phyloP scores from a whole-genome alignment of 495 filamentous ascomycete species.

The Penicilliopsis zonata region DNA sequence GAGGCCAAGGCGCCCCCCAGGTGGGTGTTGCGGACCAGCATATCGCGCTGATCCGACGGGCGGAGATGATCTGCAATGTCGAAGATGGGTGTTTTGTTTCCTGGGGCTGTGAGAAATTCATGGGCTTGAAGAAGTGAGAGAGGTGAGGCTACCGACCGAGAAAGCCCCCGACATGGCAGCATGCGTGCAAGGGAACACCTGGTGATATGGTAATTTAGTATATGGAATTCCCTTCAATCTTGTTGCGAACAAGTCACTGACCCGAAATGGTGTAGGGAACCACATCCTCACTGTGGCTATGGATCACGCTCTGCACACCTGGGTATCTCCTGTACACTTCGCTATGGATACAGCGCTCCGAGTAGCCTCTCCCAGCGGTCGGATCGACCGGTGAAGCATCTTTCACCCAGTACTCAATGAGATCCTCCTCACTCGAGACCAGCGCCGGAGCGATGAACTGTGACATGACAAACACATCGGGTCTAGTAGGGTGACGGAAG shows the following conservation, averaged over 20 bases:
- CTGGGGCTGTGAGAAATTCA: too few relatives aligned
- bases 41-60: conserved; percentile 15
- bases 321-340: conserved; percentile 35
- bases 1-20: conserved; percentile 20
- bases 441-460: conserved; percentile 30
- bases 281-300: conserved; percentile 35
- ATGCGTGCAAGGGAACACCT: conserved; percentile 23
- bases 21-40: conserved; percentile 25
- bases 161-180: conserved; percentile 38
- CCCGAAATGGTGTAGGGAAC: conserved; percentile 28
- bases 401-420: conserved; percentile 29
- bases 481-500: conserved; percentile 28
- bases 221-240: too few relatives aligned
- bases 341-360: conserved; percentile 40
- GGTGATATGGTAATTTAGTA: too few relatives aligned
- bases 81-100: conserved; percentile 16
- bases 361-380: conserved; percentile 17
- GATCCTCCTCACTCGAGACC: conserved; percentile 26
- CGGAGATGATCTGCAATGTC: conserved; percentile 17
- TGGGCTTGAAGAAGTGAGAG: too few relatives aligned
- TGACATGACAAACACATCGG: conserved; percentile 32
- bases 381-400: conserved; percentile 26
- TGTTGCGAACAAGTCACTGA: too few relatives aligned
- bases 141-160: too few relatives aligned
- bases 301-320: conserved; percentile 28